Conservation (phyloP, 2,329 filamentous ascomycete genomes). For the Microdochium nivale region DNA sequence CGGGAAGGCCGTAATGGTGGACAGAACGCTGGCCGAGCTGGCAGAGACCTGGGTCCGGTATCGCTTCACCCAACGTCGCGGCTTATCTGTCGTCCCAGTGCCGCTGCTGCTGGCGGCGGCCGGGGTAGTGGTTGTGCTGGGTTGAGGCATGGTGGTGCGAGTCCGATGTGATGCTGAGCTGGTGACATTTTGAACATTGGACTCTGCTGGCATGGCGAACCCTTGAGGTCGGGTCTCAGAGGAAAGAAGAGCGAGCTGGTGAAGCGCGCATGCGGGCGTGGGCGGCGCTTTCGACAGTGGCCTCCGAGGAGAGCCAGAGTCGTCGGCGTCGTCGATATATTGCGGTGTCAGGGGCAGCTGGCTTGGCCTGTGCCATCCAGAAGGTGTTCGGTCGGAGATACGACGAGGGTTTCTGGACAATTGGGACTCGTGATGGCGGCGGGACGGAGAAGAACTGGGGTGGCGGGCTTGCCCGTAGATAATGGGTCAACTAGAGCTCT, state of each 20-base stretch:
- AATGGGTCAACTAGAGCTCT: too few relatives aligned
- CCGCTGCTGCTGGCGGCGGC: constrained; percentile 1
- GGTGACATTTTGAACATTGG: constrained; percentile 31
- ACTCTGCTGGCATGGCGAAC: constrained; percentile 28
- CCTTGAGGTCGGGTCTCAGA: constrained; percentile 12
- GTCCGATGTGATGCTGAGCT: constrained; percentile 28
- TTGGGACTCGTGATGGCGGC: constrained; percentile 4
- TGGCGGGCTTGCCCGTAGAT: neutral
- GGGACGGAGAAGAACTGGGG: constrained; percentile 8
- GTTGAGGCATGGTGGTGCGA: constrained; percentile 35
- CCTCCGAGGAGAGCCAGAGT: constrained; percentile 42
- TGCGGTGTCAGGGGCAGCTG: constrained; percentile 28
- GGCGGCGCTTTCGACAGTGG: constrained; percentile 36
- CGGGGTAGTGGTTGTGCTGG: constrained; percentile 7
- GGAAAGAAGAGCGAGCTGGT: neutral
- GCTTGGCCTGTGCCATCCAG: constrained; percentile 47
- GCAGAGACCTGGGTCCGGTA: constrained; percentile 78
- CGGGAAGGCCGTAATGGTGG: constrained; percentile 73
- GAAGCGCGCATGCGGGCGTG: constrained; percentile 8
- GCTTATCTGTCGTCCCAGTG: constrained; percentile 18
- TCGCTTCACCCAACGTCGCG: constrained; percentile 54
- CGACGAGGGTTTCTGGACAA: constrained; percentile 11
- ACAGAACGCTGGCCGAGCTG: constrained; percentile 67
- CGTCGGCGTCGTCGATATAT: constrained; percentile 54
- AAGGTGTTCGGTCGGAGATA: constrained; percentile 12